phyloP scores from a whole-genome alignment of 768 basidiomycete genomes.

The Myochromella boudieri region DNA sequence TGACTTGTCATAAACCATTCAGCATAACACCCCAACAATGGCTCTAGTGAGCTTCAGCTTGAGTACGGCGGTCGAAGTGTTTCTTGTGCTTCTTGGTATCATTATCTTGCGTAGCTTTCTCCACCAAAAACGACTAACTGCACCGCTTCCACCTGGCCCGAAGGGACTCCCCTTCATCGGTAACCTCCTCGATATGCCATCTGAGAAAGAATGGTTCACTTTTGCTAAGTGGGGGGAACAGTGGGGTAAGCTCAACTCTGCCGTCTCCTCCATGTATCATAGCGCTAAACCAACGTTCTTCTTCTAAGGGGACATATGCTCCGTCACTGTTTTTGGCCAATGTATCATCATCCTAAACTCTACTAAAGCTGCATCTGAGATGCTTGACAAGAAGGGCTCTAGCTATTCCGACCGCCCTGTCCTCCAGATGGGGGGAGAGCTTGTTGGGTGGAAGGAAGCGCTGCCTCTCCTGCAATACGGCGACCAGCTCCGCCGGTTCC shows the following conservation, averaged over 20 bases:
- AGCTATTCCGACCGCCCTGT: constrained; percentile 50
- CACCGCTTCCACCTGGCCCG: background rate
- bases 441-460: constrained; percentile 45
- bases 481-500: constrained; percentile 41
- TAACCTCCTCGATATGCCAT: constrained; percentile 31
- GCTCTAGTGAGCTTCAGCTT: too few relatives aligned
- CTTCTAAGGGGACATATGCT: constrained; percentile 35
- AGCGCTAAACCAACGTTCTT: constrained; percentile 24
- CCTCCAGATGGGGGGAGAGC: constrained; percentile 50
- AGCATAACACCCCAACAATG: too few relatives aligned
- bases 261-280: constrained; percentile 42
- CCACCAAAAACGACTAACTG: too few relatives aligned
- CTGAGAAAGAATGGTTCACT: constrained; percentile 22
- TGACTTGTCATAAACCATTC: too few relatives aligned
- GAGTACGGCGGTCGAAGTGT: too few relatives aligned
- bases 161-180: constrained; percentile 31
- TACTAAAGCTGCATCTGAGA: constrained; percentile 37
- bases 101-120: too few relatives aligned
- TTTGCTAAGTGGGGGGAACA: constrained; percentile 30
- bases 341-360: constrained; percentile 51
- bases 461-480: constrained; percentile 46
- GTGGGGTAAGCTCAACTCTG: constrained; percentile 32
- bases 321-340: constrained; percentile 41
- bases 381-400: constrained; percentile 43
- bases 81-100: too few relatives aligned